phyloP scores from a whole-genome alignment of 1,284 basidiomycete species.

The Singerocomus rubriflavus region DNA sequence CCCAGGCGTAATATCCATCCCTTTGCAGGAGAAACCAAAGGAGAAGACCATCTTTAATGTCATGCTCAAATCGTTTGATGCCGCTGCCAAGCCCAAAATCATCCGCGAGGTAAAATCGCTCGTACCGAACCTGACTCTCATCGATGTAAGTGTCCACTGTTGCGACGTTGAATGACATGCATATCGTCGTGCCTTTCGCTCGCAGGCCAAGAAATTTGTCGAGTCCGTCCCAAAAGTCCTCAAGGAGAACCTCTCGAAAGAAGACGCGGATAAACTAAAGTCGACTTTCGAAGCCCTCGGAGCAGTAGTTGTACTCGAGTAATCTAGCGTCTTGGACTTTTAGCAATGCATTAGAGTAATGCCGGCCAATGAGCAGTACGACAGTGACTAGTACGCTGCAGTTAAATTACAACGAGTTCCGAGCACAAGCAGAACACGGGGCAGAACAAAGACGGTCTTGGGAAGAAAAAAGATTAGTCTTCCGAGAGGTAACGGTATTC shows the following conservation, averaged over 20 bases:
- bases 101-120: conserved; percentile 98
- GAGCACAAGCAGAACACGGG: conserved; percentile 8
- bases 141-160: conserved; percentile 68
- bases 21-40: conserved; percentile 85
- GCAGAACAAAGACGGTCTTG: neutral
- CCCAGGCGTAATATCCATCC: neutral
- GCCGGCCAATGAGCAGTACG: conserved; percentile 10
- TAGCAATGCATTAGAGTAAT: conserved; percentile 20
- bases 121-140: conserved; percentile 91
- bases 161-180: conserved; percentile 1
- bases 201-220: conserved; percentile 98
- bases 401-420: conserved; percentile 29
- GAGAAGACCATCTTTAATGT: conserved; percentile 99
- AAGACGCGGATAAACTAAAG: conserved; percentile 97
- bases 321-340: conserved; percentile 25
- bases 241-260: conserved; percentile 96
- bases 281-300: conserved; percentile 88
- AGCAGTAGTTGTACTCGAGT: conserved; percentile 84
- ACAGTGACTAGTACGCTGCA: conserved; percentile 15
- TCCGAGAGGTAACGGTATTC: conserved; percentile 91
- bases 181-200: conserved; percentile 13
- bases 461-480: conserved; percentile 47
- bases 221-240: conserved; percentile 92
- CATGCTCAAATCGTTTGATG: conserved; percentile 90
- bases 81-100: conserved; percentile 91